phyloP scores from a whole-genome alignment of 768 basidiomycete genomes.

The Phaeotremella skinneri region DNA sequence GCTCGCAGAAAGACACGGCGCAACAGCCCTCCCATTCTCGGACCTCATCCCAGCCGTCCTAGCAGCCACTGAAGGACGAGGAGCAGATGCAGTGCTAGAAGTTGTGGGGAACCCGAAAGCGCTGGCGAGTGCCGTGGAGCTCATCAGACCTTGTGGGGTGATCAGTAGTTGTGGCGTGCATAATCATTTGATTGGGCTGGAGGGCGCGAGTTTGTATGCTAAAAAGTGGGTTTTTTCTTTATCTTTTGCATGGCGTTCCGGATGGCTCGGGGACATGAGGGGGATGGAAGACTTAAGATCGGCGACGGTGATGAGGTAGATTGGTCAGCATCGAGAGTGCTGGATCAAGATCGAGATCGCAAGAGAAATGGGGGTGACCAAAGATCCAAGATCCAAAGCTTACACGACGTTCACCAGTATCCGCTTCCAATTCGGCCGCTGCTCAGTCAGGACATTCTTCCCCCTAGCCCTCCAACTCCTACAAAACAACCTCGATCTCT shows the following conservation, averaged over 20 bases:
- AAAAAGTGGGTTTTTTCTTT: constrained; percentile 41
- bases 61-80: constrained; percentile 41
- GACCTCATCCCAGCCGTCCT: constrained; percentile 26
- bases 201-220: constrained; percentile 35
- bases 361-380: constrained; percentile 10
- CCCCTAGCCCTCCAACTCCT: constrained; percentile 32
- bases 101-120: constrained; percentile 50
- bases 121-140: constrained; percentile 40
- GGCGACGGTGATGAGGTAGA: constrained; percentile 19
- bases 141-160: constrained; percentile 47
- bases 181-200: constrained; percentile 27
- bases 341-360: constrained; percentile 16
- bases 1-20: constrained; percentile 50
- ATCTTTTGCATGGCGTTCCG: not conserved
- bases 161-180: constrained; percentile 47
- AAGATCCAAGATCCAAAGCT: too few species aligned
- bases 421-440: constrained; percentile 42
- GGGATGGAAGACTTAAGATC: too few species aligned
- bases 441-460: constrained; percentile 36
- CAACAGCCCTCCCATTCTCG: constrained; percentile 38
- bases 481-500: constrained; percentile 31
- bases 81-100: constrained; percentile 51
- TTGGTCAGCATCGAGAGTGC: constrained; percentile 24
- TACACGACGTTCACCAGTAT: too few species aligned
- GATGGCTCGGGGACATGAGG: too few species aligned